phyloP scores from a whole-genome alignment of 2,329 filamentous ascomycete genomes.

The Metarhizium rileyi region DNA sequence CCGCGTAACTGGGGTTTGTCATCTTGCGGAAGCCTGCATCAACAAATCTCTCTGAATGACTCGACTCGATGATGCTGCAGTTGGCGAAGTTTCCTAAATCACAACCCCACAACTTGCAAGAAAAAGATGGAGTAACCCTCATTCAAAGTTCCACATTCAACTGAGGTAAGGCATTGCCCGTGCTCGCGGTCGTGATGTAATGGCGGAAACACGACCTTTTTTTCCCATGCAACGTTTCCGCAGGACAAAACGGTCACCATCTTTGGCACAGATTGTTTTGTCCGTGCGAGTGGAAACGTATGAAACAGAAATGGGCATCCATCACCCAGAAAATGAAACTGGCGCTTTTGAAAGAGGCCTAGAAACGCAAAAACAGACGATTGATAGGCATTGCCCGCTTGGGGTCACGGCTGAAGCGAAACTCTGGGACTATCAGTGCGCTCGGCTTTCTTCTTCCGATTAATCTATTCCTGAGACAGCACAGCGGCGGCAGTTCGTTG shows the following conservation, averaged over 20 bases:
- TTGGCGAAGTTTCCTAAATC: background rate
- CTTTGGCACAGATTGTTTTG: background rate
- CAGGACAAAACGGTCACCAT: background rate
- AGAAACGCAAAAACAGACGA: too few relatives aligned
- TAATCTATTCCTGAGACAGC: background rate
- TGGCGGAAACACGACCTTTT: background rate
- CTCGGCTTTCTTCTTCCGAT: background rate
- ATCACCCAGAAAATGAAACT: background rate
- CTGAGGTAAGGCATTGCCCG: background rate
- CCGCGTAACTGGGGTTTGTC: background rate
- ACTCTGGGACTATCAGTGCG: background rate
- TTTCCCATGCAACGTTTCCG: background rate
- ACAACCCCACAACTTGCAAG: background rate
- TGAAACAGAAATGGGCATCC: too few relatives aligned
- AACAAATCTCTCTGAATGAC: background rate
- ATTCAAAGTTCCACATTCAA: background rate
- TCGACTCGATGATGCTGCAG: too few relatives aligned
- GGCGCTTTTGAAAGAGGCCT: too few relatives aligned
- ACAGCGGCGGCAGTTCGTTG: background rate
- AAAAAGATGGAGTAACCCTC: background rate
- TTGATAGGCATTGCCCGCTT: background rate
- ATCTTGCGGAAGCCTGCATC: background rate
- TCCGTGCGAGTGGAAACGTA: background rate
- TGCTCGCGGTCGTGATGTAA: background rate
- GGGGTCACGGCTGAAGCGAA: slow-evolving; percentile 1